Evolutionary conservation across 2,329 filamentous ascomycete species (phyloP).

Genomic region (Venturia oleaginea): DNA sequence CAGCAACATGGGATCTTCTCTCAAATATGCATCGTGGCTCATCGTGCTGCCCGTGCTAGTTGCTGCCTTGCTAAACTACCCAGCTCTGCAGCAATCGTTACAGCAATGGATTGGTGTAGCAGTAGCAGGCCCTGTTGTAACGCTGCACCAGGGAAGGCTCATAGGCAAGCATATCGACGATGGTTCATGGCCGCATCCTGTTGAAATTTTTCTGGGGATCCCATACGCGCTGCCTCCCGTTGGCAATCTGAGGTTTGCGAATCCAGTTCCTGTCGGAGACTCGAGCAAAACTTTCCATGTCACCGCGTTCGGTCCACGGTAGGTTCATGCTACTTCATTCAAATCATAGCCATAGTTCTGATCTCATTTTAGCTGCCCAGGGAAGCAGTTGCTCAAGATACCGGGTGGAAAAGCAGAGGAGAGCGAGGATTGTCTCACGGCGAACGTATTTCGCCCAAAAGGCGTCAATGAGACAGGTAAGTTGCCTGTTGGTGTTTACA

Average conservation of each 20-base stretch:
- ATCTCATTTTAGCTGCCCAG: conserved; percentile 46
- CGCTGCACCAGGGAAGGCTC: background rate
- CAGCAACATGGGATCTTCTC: background rate
- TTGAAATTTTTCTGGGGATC: conserved; percentile 35
- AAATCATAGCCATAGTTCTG: background rate
- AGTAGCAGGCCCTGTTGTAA: background rate
- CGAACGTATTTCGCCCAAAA: conserved; percentile 44
- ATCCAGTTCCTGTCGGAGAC: conserved; percentile 42
- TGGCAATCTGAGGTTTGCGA: conserved; percentile 50
- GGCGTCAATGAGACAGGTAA: conserved; percentile 1
- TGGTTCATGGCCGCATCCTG: background rate
- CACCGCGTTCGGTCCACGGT: conserved; percentile 18
- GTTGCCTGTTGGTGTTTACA: conserved; percentile 47
- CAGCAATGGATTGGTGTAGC: background rate
- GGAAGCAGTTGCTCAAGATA: conserved; percentile 29
- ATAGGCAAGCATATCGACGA: background rate
- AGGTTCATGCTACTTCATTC: background rate
- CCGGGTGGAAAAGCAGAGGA: conserved; percentile 33
- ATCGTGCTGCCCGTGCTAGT: background rate
- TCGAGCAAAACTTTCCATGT: conserved; percentile 17
- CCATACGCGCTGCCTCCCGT: conserved; percentile 53
- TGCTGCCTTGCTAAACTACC: background rate
- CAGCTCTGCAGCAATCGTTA: background rate
- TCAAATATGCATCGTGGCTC: background rate
- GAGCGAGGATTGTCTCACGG: conserved; percentile 46